Base-by-base conservation (phyloP, 768 basidiomycete species). In the Rhodotorula babjevae region DNA sequence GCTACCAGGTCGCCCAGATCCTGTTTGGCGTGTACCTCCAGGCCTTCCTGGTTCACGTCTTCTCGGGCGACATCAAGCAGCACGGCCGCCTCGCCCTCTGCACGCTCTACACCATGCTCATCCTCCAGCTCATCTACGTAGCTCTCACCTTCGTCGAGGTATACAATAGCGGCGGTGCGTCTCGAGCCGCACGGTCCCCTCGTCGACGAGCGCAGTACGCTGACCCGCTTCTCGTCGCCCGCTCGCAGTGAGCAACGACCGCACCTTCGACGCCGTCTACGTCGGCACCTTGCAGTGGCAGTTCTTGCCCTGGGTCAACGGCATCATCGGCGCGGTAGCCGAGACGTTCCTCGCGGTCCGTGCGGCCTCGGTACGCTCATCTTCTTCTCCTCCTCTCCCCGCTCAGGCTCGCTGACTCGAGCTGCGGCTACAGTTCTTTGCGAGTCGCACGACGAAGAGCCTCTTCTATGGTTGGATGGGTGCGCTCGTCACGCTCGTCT, bases 401-500 rank as follows among this genome's bases (percentile, higher is more conserved):
- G 50, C 9, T 27, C 25, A 7, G 11, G 25, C 50, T 52, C 23
- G 7, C 33, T 25, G 36, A 27, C 60, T 14, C 29, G 15, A 21
- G 7, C 23, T 16, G 2, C n/a, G 9, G 18, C 15, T 9, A 27
- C 68, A 69, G 68, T 69, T 69, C 63, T 60, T 69, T 29, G 8
- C 49, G 19, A 55, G 60, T 29, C 27, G 29, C 21, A 52, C 14
- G 2, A 31, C 47, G 27, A 63, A 63, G 33, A 12, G 4, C n/a
- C 4, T 11, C 47, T 69, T 69, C 58, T 69, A 64, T 58, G 49
- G 46, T 0, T 69, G 68, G 68, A 49, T 59, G 27, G 10, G 18
- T 11, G 1, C 19, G 16, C 55, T 69, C 16, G 50, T 69, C 40
- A 23, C 60, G 21, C 40, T 53, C 27, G 63, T 64, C n/a, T 5